Evolutionary conservation across 352 stramenopile genomes (phyloP), one percentile per base, ranked within the genome.

Genomic region (Thalassiosira gravida): DNA sequence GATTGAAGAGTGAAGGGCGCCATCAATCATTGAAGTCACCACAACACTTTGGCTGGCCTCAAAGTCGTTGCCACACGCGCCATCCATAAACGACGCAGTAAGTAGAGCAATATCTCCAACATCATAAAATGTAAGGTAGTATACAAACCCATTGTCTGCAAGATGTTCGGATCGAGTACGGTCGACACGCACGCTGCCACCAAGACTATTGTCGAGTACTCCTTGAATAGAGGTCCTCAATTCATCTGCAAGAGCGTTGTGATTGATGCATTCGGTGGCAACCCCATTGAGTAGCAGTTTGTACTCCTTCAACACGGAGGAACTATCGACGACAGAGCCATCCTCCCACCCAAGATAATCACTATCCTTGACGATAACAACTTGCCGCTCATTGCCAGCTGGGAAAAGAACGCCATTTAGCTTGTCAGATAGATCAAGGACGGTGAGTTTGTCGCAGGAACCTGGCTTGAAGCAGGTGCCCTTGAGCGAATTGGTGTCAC

Each of bases 61-160:
- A 74, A 89, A 87, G 16, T 81, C 58, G 25, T 85, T 73, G 27
- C 32, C 9, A 46, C 82, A 86, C 35, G 55, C 46, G 16, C 62
- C 71, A 80, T 56, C 20, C 42, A 59, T 63, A 44, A 69, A 84
- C 2, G 42, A 70, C 58, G 78, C 69, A 67, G 6, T 50, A 25
- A 86, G 50, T 29, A 32, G 14, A 42, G 53, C 20, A 47, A 88
- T 63, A 70, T 88, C 67, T 55, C 67, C 72, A 39, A 71, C 73
- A 61, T 82, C 80, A 57, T 86, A 80, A 80, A 92, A 84, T 5
- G 77, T 83, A 11, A 91, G 27, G 37, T 79, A 84, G 68, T 87
- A 89, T 22, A 87, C 58, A 68, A 82, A 92, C 65, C 89, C 87
- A 80, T 94, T 94, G 16, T 88, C 70, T 16, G 89, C 77, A 16